Percentiles rank a stretch among this genome's conserved stretches.
phyloP scores from a whole-genome alignment of 305 asterid genomes.

The Coffea humblotiana region DNA sequence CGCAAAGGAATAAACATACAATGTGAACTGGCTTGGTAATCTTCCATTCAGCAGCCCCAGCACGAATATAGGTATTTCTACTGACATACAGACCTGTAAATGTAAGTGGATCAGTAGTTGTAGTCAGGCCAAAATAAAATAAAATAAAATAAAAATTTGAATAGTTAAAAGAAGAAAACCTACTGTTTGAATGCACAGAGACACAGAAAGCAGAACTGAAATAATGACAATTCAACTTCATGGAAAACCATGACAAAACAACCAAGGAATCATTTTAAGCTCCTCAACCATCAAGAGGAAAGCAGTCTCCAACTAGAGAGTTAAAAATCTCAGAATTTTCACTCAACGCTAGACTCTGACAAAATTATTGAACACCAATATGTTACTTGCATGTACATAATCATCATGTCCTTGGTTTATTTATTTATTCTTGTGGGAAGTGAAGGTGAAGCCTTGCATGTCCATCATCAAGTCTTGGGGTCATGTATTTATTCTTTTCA shows the following conservation, averaged over 20 bases:
- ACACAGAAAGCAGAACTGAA: background rate
- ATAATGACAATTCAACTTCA: background rate
- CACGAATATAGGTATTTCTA: constrained; percentile 92
- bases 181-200: background rate
- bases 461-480: background rate
- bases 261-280: background rate
- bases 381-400: background rate
- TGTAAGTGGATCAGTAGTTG: background rate
- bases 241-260: background rate
- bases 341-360: background rate
- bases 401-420: background rate
- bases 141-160: background rate
- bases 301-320: background rate
- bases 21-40: constrained; percentile 87
- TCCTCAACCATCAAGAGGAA: background rate
- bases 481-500: background rate
- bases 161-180: background rate
- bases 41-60: constrained; percentile 93
- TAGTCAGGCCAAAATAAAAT: background rate
- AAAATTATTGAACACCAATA: background rate
- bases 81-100: constrained; percentile 84
- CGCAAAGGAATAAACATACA: constrained; percentile 49
- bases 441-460: background rate
- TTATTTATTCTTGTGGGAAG: background rate
- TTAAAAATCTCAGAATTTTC: background rate